Conservation (phyloP, 2,329 filamentous ascomycete genomes). For the Fusarium sp. region DNA sequence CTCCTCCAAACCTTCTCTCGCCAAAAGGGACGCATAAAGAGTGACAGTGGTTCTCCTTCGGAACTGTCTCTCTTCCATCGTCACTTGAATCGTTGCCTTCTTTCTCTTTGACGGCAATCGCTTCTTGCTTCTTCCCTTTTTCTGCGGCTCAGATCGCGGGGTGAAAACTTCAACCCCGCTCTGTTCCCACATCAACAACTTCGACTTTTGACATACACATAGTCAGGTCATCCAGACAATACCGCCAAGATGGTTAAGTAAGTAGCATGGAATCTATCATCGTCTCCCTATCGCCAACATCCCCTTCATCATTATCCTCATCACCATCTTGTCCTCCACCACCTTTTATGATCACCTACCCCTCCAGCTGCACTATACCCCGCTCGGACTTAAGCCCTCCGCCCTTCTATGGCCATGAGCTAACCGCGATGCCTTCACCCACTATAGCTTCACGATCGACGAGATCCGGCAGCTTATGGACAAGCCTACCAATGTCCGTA, state of each 20-base stretch:
- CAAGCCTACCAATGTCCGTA: conserved; percentile 82
- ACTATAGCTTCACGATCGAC: conserved; percentile 93
- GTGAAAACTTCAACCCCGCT: conserved; percentile 61
- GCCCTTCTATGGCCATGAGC: conserved; percentile 48
- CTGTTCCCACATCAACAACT: conserved; percentile 53
- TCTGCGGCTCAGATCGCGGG: conserved; percentile 52
- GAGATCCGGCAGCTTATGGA: conserved; percentile 85
- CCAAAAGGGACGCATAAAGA: conserved; percentile 55
- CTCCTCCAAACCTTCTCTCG: conserved; percentile 40
- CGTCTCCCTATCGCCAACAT: not conserved
- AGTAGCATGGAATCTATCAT: conserved; percentile 60
- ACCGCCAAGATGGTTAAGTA: conserved; percentile 99
- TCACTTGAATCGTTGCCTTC: conserved; percentile 48
- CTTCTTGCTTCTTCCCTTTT: conserved; percentile 44
- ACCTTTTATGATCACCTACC: not conserved
- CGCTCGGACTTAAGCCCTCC: conserved; percentile 55
- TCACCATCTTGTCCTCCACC: not conserved
- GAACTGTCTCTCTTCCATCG: conserved; percentile 55
- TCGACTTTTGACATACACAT: conserved; percentile 50
- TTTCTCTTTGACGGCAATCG: conserved; percentile 41
- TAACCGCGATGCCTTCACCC: conserved; percentile 60
- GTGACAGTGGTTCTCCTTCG: conserved; percentile 53
- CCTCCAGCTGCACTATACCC: conserved; percentile 44
- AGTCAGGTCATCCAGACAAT: conserved; percentile 63
- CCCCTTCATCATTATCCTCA: conserved; percentile 8